Percentiles rank a stretch among this genome's conserved stretches.
These are phyloP conservation scores for Acephala macrosclerotiorum DNA, from an alignment of 2,329 filamentous ascomycete genomes.

Conservation along the genomic window DNA sequence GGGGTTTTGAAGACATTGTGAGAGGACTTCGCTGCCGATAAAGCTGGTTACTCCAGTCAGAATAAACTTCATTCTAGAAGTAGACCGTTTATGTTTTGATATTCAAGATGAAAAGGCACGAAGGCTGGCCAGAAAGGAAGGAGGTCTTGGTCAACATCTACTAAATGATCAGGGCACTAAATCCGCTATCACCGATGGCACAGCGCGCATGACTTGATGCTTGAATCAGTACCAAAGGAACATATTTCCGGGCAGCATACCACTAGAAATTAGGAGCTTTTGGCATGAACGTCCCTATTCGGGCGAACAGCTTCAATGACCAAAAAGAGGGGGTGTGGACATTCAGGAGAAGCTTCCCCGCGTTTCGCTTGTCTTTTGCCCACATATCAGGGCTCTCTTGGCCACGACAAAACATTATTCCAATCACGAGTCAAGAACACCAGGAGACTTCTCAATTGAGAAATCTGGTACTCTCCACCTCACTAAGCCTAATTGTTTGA, in stretches of 20 bases:
- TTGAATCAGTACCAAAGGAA: neutral
- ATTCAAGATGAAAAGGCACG: neutral
- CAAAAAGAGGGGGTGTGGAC: neutral
- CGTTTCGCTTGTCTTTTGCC: constrained; percentile 9
- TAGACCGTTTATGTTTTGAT: neutral
- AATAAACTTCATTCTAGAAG: constrained; percentile 62
- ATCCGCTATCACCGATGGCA: constrained; percentile 6
- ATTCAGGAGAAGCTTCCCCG: constrained; percentile 15
- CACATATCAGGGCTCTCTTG: neutral
- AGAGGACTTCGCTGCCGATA: constrained; percentile 60
- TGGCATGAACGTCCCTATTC: neutral
- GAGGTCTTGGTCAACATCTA: neutral
- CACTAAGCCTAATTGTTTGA: neutral
- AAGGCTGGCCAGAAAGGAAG: neutral
- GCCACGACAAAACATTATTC: neutral
- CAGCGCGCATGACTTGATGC: neutral
- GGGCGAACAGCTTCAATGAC: neutral
- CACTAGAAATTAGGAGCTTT: too few relatives aligned
- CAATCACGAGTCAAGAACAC: neutral
- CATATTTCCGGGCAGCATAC: too few relatives aligned
- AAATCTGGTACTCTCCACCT: neutral
- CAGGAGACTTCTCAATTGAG: neutral
- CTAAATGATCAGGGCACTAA: neutral
- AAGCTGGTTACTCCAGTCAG: constrained; percentile 65
- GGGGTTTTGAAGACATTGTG: constrained; percentile 56